phyloP scores from a whole-genome alignment of 2,329 filamentous ascomycete species.

The Microsporum audouinii region DNA sequence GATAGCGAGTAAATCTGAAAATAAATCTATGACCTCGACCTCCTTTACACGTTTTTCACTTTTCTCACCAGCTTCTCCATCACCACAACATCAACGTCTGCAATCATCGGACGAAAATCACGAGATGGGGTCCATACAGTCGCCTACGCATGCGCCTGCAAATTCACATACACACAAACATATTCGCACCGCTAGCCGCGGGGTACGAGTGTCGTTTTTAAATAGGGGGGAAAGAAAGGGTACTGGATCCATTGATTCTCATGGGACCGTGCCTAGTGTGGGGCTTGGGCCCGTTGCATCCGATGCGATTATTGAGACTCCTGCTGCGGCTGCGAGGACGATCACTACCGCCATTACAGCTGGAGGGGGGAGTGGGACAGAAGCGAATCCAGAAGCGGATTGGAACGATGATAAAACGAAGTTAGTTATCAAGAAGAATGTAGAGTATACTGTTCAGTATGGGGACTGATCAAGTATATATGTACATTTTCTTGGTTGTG shows the following conservation, averaged over 20 bases:
- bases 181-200: neutral
- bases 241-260: neutral
- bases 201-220: neutral
- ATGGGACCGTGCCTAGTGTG: neutral
- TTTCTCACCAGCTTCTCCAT: neutral
- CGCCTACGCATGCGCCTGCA: neutral
- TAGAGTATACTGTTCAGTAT: constrained; percentile 9
- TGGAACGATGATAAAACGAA: constrained; percentile 7
- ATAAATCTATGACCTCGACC: neutral
- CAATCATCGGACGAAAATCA: neutral
- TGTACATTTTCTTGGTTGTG: neutral
- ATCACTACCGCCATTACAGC: neutral
- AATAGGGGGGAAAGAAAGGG: neutral
- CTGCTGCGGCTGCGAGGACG: neutral
- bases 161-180: neutral
- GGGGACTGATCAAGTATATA: neutral
- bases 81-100: neutral
- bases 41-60: neutral
- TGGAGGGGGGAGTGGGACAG: neutral
- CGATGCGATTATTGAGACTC: neutral
- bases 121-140: neutral
- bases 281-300: neutral
- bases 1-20: neutral
- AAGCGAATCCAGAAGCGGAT: neutral
- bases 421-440: constrained; percentile 11